phyloP scores from a whole-genome alignment of 2,329 filamentous ascomycete genomes.

The Neospermospora avenae region DNA sequence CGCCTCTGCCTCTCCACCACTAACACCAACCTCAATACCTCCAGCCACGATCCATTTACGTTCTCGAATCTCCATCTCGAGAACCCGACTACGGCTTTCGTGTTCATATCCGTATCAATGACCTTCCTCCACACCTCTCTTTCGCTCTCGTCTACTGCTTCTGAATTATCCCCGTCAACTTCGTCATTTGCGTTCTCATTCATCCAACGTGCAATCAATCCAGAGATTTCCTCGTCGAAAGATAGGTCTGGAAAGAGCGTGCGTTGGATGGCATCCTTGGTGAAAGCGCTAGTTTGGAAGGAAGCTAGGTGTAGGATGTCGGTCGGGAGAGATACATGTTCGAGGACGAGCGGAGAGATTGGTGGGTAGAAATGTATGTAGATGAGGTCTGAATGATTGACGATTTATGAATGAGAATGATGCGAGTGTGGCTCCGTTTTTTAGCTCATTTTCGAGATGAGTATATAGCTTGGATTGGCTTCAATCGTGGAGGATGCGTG shows the following conservation, averaged over 20 bases:
- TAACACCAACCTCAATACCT: not conserved
- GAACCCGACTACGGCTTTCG: not conserved
- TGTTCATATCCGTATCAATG: not conserved
- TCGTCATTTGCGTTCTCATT: not conserved
- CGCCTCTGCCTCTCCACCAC: not conserved
- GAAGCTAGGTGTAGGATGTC: not conserved
- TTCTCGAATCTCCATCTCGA: not conserved
- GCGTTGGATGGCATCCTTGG: not conserved
- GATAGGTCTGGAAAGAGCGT: not conserved
- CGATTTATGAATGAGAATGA: no score
- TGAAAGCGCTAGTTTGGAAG: not conserved
- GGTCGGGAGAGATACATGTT: no score
- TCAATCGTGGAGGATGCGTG: no score
- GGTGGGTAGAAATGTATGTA: no score
- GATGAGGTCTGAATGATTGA: no score
- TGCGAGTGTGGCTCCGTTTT: no score
- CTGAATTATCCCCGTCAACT: no score
- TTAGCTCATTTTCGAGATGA: no score
- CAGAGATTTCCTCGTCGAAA: not conserved
- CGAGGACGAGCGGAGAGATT: no score
- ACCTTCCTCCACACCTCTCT: not conserved
- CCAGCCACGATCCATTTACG: not conserved
- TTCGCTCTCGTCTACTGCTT: no score
- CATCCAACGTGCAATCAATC: not conserved
- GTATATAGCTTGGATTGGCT: no score